Conservation (phyloP, 495 filamentous ascomycete species). For the Aspergillus haitiensis region DNA sequence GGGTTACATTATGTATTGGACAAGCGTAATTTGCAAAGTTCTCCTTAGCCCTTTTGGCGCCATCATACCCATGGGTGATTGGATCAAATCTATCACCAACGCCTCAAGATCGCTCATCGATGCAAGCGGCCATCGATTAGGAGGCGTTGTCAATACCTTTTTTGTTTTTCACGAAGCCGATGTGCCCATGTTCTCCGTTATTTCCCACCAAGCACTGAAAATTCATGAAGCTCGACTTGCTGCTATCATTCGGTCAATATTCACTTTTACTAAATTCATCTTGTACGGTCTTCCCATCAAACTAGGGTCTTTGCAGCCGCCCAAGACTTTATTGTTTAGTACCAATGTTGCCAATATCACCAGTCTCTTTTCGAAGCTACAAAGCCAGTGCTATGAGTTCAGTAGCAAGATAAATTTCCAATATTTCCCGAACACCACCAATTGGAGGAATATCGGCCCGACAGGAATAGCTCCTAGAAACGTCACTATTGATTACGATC, state of each 20-base stretch:
- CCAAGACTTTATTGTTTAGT: conserved; percentile 26
- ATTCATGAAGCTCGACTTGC: conserved; percentile 47
- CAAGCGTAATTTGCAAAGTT: conserved; percentile 45
- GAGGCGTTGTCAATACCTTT: conserved; percentile 45
- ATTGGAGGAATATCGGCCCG: conserved; percentile 29
- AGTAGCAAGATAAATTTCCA: conserved; percentile 25
- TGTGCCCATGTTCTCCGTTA: conserved; percentile 59
- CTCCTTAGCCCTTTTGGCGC: conserved; percentile 46
- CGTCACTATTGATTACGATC: conserved; percentile 52
- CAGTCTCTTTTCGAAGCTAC: conserved; percentile 16
- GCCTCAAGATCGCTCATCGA: conserved; percentile 50
- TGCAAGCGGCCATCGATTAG: conserved; percentile 43
- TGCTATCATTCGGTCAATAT: conserved; percentile 24
- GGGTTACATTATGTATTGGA: conserved; percentile 58
- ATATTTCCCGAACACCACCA: conserved; percentile 22
- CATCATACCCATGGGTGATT: conserved; percentile 44
- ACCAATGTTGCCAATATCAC: conserved; percentile 19
- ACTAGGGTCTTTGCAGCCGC: conserved; percentile 30
- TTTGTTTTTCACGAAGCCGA: conserved; percentile 54
- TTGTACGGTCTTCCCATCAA: conserved; percentile 43
- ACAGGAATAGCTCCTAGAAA: conserved; percentile 25
- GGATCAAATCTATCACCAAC: conserved; percentile 43
- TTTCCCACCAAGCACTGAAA: conserved; percentile 60
- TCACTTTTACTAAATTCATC: conserved; percentile 32
- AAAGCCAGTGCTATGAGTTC: conserved; percentile 28